phyloP scores from a whole-genome alignment of 2,329 filamentous ascomycete genomes.

The Fusarium devonianum region DNA sequence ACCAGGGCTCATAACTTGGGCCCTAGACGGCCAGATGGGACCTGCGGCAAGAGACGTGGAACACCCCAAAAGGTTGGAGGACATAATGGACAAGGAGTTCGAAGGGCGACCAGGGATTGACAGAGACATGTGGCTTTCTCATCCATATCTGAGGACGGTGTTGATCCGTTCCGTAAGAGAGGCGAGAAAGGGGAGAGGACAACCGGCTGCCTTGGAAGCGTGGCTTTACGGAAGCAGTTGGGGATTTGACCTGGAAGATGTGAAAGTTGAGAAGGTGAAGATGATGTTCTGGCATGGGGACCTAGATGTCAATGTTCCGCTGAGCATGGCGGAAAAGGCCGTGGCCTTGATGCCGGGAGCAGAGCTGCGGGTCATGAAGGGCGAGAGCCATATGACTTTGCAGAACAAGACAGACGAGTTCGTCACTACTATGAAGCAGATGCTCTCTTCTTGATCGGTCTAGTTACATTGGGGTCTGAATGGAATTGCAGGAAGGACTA shows the following conservation, averaged over 20 bases:
- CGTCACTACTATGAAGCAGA: slow-evolving; percentile 5
- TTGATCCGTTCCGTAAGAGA: slow-evolving; percentile 8
- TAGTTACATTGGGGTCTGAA: background rate
- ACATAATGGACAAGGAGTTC: slow-evolving; percentile 21
- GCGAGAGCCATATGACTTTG: slow-evolving; percentile 26
- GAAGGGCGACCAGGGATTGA: slow-evolving; percentile 1
- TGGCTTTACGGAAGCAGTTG: slow-evolving; percentile 17
- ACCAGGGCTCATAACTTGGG: slow-evolving; percentile 10
- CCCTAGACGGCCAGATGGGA: slow-evolving; percentile 4
- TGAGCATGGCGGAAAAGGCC: slow-evolving; percentile 14
- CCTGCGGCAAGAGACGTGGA: slow-evolving; percentile 10
- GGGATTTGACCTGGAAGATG: slow-evolving; percentile 23
- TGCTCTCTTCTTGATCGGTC: background rate
- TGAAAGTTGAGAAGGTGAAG: slow-evolving; percentile 11
- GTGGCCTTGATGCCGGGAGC: slow-evolving; percentile 6
- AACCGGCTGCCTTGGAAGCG: slow-evolving; percentile 21
- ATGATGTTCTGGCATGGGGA: slow-evolving; percentile 29
- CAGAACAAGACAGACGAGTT: slow-evolving; percentile 6
- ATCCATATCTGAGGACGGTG: slow-evolving; percentile 1
- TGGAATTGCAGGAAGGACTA: no score
- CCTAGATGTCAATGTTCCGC: slow-evolving; percentile 15
- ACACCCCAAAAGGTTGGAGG: slow-evolving; percentile 17
- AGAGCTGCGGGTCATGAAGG: slow-evolving; percentile 14
- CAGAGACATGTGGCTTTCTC: background rate
- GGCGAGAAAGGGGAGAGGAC: slow-evolving; percentile 16